Percentiles rank a stretch among this genome's conserved stretches.
Conservation (phyloP, 305 asterid species). For the Salvia sclarea region DNA sequence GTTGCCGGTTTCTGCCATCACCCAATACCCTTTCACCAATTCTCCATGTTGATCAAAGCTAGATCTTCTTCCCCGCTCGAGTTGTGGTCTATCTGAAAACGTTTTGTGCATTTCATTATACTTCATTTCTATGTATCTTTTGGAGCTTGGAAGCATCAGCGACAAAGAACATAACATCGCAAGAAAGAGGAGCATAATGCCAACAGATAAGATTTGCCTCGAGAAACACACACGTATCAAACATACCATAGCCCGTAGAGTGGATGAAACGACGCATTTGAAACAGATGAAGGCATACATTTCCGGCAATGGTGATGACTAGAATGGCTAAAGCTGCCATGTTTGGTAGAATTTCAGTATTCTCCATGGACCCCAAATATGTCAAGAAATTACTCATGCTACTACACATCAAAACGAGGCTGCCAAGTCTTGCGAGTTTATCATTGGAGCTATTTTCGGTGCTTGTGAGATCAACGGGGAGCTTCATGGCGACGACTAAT, state of each 20-base stretch:
- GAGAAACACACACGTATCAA: too few relatives aligned
- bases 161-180: conserved; percentile 19
- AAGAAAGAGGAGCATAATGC: conserved; percentile 30
- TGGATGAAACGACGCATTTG: not conserved
- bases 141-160: conserved; percentile 30
- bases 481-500: not conserved
- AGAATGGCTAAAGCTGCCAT: not conserved
- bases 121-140: conserved; percentile 25
- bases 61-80: not conserved
- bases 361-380: conserved; percentile 1
- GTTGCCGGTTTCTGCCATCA: conserved; percentile 37
- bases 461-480: not conserved
- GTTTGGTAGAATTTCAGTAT: not conserved
- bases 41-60: conserved; percentile 2
- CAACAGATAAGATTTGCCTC: conserved; percentile 6
- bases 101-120: conserved; percentile 19
- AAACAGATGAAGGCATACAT: not conserved
- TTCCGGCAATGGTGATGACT: not conserved
- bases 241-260: too few relatives aligned
- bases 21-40: conserved; percentile 31
- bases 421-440: not conserved
- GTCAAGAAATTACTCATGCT: not conserved
- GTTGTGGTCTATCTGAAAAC: not conserved
- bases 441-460: not conserved
- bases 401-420: not conserved